Evolutionary conservation across 2,329 filamentous ascomycete genomes (phyloP).

Genomic region (Aphanocladium album): DNA sequence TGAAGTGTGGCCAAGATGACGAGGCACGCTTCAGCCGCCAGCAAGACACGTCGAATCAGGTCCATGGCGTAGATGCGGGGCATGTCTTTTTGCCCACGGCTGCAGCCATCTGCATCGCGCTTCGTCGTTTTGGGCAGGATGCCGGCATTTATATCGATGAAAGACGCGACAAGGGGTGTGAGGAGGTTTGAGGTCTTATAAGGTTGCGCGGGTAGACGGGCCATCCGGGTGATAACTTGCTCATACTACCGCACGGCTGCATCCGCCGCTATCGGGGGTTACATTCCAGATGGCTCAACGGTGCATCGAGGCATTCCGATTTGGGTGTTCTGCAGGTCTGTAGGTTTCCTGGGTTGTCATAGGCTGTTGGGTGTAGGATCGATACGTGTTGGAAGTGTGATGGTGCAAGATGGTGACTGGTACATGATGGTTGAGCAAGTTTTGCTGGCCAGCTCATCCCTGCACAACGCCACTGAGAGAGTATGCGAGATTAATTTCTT

Average conservation of each 20-base stretch:
- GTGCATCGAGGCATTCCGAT: no score
- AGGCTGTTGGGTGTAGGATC: no score
- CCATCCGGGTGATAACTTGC: slow-evolving; percentile 26
- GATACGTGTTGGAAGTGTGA: no score
- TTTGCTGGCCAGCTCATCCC: no score
- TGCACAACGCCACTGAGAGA: neutral
- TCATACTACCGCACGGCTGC: slow-evolving; percentile 23
- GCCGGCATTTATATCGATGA: slow-evolving; percentile 7
- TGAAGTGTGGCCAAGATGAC: neutral
- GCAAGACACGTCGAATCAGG: neutral
- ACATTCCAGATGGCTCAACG: neutral
- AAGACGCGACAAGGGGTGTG: neutral
- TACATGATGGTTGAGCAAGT: no score
- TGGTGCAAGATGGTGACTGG: no score
- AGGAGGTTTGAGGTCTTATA: slow-evolving; percentile 13
- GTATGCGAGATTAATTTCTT: neutral
- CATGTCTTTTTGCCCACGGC: neutral
- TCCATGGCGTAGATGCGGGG: neutral
- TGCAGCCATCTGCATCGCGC: slow-evolving; percentile 4
- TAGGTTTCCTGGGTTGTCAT: no score
- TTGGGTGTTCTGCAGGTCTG: no score
- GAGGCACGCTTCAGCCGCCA: neutral
- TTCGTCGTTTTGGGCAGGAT: neutral
- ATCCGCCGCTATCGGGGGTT: neutral
- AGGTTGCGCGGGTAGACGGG: neutral